phyloP scores from a whole-genome alignment of 192 early-diverging fungal genomes.

The Entomortierella parvispora region DNA sequence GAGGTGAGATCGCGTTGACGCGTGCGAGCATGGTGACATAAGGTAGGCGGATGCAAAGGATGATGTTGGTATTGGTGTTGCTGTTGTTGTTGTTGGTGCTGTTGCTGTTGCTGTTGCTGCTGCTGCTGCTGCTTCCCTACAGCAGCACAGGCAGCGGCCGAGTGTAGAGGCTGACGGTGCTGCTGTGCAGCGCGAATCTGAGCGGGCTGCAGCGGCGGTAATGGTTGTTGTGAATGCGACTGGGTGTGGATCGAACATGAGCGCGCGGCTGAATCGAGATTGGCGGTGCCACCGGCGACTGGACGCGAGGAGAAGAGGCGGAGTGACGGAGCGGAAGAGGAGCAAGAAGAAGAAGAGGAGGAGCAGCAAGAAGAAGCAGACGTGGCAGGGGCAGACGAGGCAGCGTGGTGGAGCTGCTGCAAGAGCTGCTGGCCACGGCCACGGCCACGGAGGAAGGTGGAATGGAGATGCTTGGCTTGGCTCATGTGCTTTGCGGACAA shows the following conservation, averaged over 20 bases:
- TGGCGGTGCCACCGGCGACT: slow-evolving; percentile 2
- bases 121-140: slow-evolving; percentile 3
- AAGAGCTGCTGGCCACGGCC: slow-evolving; percentile 9
- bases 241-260: slow-evolving; percentile 33
- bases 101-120: slow-evolving; percentile 10
- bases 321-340: slow-evolving; percentile 3
- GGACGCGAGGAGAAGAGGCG: slow-evolving; percentile 29
- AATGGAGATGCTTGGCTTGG: slow-evolving; percentile 40
- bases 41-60: slow-evolving; percentile 10
- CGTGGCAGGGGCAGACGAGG: not conserved
- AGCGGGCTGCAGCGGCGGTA: too few species aligned
- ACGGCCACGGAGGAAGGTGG: slow-evolving; percentile 35
- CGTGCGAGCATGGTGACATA: slow-evolving; percentile 8
- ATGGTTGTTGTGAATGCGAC: slow-evolving; percentile 6
- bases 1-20: slow-evolving; percentile 17
- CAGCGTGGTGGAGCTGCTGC: slow-evolving; percentile 25
- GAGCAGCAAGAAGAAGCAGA: slow-evolving; percentile 1
- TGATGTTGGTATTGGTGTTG: slow-evolving; percentile 6
- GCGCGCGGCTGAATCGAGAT: slow-evolving; percentile 5
- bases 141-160: too few species aligned
- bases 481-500: slow-evolving; percentile 15
- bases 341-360: not conserved
- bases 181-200: too few species aligned
- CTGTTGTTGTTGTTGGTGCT: too few species aligned
- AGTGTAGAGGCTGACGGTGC: too few species aligned